Base-by-base conservation (phyloP, 2,329 filamentous ascomycete genomes). In the Cladosporium velox region DNA sequence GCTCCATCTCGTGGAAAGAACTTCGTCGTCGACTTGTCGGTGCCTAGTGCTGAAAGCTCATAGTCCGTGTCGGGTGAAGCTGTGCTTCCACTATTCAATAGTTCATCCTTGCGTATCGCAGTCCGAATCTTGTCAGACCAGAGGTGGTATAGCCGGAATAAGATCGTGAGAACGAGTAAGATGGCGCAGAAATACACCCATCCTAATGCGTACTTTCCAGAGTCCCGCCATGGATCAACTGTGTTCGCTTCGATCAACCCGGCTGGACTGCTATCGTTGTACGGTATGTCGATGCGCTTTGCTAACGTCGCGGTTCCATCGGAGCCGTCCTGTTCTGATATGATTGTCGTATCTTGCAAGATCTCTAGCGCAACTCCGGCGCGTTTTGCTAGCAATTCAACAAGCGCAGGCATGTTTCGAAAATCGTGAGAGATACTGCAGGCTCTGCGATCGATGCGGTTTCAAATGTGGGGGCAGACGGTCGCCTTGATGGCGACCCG, bases 121-220 rank as follows among this genome's bases (percentile, higher is more conserved):
- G 93, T 91, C 71, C 93, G 88, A 70, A 96, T 92, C 81, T 95
- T 96, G 82, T 97, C 93, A 72, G 93, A 92, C 90, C 92, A 97
- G 71, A 90, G 89, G 78, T 97, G 91, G 84, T 93, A 97, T 75
- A 91, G 84, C 70, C 92, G 88, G 75, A 94, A 83, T 12, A 90
- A 73, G 12, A 90, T 80, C 4, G 93, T 88, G 64, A 87, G 73
- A 32, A 86, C 84, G 69, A 93, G 84, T 67, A 97, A 78, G 60
- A 89, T 87, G 59, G 96, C 78, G 62, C 90, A 88, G 74, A 97
- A 96, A 78, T 96, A 97, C 15, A 94, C 92, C 88, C 92, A 97
- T 66, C 90, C 92, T 61, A 92, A 80, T 2, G 86, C 92, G 80
- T 97, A 97, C 81, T 96, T 96, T 54, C 90, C 91, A 26, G 93